Evolutionary conservation across 2,329 filamentous ascomycete species (phyloP).

Genomic region (Dothideomycetes sp.): DNA sequence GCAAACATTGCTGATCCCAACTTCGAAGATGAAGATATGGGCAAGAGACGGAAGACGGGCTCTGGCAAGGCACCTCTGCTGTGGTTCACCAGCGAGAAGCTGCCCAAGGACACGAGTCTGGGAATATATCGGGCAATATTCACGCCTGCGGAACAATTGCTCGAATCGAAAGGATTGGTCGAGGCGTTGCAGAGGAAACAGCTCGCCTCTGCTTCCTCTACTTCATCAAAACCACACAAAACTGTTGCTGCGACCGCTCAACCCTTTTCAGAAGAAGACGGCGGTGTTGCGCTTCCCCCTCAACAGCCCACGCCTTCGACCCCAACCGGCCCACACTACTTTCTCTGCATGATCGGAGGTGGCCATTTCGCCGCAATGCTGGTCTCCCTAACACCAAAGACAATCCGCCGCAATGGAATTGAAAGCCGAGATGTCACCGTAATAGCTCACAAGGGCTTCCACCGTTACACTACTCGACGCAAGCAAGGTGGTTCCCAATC

Average conservation of each 20-base stretch:
- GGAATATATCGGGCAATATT: slow-evolving; percentile 81
- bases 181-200: slow-evolving; percentile 68
- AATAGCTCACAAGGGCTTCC: slow-evolving; percentile 93
- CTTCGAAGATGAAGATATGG: slow-evolving; percentile 28
- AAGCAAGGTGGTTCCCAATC: slow-evolving; percentile 96
- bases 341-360: slow-evolving; percentile 96
- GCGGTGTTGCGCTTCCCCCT: slow-evolving; percentile 44
- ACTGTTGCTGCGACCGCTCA: slow-evolving; percentile 27
- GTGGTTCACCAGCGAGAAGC: slow-evolving; percentile 69
- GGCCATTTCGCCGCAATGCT: slow-evolving; percentile 97
- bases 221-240: slow-evolving; percentile 44
- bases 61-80: slow-evolving; percentile 63
- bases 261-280: slow-evolving; percentile 27
- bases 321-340: slow-evolving; percentile 66
- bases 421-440: slow-evolving; percentile 80
- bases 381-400: slow-evolving; percentile 73
- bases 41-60: slow-evolving; percentile 40
- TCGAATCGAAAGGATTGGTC: slow-evolving; percentile 45
- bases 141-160: slow-evolving; percentile 57
- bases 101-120: slow-evolving; percentile 70
- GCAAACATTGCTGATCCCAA: slow-evolving; percentile 56
- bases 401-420: slow-evolving; percentile 58
- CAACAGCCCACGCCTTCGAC: slow-evolving; percentile 37
- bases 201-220: slow-evolving; percentile 29
- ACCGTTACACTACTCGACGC: slow-evolving; percentile 87